phyloP scores from a whole-genome alignment of 2,329 filamentous ascomycete species.

The Lachnellula subtilissima region DNA sequence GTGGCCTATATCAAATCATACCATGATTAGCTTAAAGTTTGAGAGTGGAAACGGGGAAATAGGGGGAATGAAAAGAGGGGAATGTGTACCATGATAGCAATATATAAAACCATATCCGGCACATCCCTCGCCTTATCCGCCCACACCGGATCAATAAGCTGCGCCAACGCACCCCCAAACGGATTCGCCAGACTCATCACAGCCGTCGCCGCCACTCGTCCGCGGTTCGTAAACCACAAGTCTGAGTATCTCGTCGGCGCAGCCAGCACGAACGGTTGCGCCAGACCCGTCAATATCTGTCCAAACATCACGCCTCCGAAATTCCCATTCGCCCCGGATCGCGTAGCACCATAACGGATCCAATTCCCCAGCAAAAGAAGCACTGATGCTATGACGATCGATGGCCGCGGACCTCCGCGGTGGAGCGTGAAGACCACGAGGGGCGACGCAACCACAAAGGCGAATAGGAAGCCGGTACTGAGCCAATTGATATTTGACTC shows the following conservation, averaged over 20 bases:
- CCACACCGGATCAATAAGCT: slow-evolving; percentile 79
- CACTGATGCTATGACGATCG: slow-evolving; percentile 68
- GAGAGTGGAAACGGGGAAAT: not conserved
- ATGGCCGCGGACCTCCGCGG: slow-evolving; percentile 66
- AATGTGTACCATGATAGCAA: slow-evolving; percentile 71
- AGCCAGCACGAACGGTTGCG: slow-evolving; percentile 86
- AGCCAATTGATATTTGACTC: slow-evolving; percentile 88
- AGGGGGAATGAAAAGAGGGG: not conserved
- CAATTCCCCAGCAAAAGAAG: slow-evolving; percentile 83
- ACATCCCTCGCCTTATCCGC: slow-evolving; percentile 57
- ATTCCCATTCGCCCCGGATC: slow-evolving; percentile 47
- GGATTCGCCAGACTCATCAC: slow-evolving; percentile 83
- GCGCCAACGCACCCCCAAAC: slow-evolving; percentile 80
- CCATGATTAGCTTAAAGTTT: slow-evolving; percentile 8
- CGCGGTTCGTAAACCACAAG: slow-evolving; percentile 84
- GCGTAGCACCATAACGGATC: slow-evolving; percentile 75
- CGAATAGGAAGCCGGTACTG: slow-evolving; percentile 79
- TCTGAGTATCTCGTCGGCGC: slow-evolving; percentile 90
- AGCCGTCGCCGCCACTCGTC: slow-evolving; percentile 83
- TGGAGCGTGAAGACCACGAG: slow-evolving; percentile 73
- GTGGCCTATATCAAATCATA: slow-evolving; percentile 43
- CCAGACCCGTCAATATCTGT: slow-evolving; percentile 82
- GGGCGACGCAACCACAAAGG: slow-evolving; percentile 71
- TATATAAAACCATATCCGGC: slow-evolving; percentile 77
- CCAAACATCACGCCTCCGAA: slow-evolving; percentile 83